Evolutionary conservation across 1,284 basidiomycete species (phyloP), one percentile per base, ranked within the genome.

Genomic region (Cystobasidium pallidum): DNA sequence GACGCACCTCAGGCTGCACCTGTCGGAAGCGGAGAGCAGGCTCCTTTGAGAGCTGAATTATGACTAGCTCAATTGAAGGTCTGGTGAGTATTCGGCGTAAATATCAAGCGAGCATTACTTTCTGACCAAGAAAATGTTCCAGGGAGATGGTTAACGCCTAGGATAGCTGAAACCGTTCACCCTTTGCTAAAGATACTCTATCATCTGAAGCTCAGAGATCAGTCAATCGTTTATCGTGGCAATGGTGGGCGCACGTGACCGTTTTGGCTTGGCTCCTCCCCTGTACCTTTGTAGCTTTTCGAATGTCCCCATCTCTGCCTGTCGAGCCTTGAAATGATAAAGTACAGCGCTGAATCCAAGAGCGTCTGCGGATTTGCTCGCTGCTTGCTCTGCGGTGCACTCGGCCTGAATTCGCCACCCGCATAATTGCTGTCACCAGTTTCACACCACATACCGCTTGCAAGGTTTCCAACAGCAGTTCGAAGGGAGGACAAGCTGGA

Each of bases 51-150:
- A 41, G 70, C 52, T 52, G 70, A 72, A 49, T 58, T 72, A 41
- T 72, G 70, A 72, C 70, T 72, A 57, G 70, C 70, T n/a, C 49
- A 67, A 24, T 24, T 72, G 52, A 66, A 68, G 70, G 54, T 41
- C 17, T 72, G 63, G 70, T 72, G 55, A 45, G 70, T 66, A 19
- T 11, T 47, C 3, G 45, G n/a, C n/a, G n/a, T n/a, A n/a, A n/a
- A n/a, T n/a, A n/a, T n/a, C n/a, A 47, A 21, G 45, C 45, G 26
- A 21, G 17, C 24, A 6, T 39, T 66, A 11, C 34, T 54, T 66
- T 59, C 39, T 15, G 7, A 8, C 39, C 39, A 15, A 7, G 39
- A 8, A 4, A 19, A 45, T 47, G 8, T 51, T 10, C n/a, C 26
- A 51, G 49, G 49, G 49, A 51, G 49, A 51, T 51, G 49, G 49